Percentiles rank a stretch among this genome's conserved stretches.
phyloP scores from a whole-genome alignment of 345 rosid genomes.

The Bruguiera sexangula region DNA sequence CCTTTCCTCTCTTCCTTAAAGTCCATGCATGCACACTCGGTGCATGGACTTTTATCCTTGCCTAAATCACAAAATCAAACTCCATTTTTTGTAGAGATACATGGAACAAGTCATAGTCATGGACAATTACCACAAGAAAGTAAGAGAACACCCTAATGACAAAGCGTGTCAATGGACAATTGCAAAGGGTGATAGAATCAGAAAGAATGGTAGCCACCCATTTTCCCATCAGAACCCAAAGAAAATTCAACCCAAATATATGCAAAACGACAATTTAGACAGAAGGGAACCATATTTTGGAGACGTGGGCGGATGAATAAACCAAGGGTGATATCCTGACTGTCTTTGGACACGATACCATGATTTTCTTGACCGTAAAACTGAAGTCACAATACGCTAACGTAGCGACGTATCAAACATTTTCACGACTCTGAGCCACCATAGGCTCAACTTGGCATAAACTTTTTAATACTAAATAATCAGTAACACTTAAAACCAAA shows the following conservation, averaged over 20 bases:
- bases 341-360: not conserved
- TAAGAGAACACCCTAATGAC: not conserved
- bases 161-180: constrained; percentile 21
- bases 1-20: too few species aligned
- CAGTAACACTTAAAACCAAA: not conserved
- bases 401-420: too few species aligned
- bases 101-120: not conserved
- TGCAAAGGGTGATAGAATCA: constrained; percentile 9
- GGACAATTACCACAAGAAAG: not conserved
- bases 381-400: too few species aligned
- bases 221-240: constrained; percentile 10
- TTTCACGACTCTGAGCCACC: too few species aligned
- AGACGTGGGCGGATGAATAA: not conserved
- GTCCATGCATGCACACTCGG: too few species aligned
- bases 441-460: too few species aligned
- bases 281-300: not conserved
- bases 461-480: not conserved
- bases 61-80: too few species aligned
- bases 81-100: too few species aligned
- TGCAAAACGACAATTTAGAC: constrained; percentile 9
- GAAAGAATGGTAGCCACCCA: constrained; percentile 23
- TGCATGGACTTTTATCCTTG: too few species aligned
- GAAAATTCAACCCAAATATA: not conserved
- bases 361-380: not conserved
- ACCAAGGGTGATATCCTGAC: not conserved